A percentile compares a stretch with the other conserved stretches of the same genome.
Evolutionary conservation across 805 yeast genomes (phyloP).

Genomic region (Barnettozyma pratensis): DNA sequence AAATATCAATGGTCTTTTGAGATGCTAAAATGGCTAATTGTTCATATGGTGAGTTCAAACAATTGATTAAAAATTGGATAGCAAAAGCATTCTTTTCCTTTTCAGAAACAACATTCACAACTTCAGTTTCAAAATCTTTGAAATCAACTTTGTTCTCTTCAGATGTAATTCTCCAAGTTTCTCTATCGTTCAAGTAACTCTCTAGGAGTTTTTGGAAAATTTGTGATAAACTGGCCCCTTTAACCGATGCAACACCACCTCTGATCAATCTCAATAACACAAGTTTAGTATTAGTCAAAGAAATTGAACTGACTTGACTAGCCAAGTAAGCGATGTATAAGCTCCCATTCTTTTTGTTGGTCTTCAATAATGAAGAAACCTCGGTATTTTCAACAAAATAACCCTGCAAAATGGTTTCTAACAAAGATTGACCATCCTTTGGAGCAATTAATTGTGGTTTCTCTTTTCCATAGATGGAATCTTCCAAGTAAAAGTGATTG

Average conservation of each 20-base stretch:
- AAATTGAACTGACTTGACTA: conserved; percentile 53
- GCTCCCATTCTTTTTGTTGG: conserved; percentile 52
- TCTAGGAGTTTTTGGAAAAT: conserved; percentile 42
- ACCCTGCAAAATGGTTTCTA: conserved; percentile 37
- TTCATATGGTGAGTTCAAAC: conserved; percentile 42
- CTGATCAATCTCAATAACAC: conserved; percentile 43
- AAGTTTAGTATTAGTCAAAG: conserved; percentile 53
- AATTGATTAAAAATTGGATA: conserved; percentile 53
- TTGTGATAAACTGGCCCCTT: conserved; percentile 42
- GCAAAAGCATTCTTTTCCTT: conserved; percentile 55
- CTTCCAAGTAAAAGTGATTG: conserved; percentile 41
- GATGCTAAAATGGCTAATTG: conserved; percentile 44
- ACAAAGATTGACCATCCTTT: conserved; percentile 50
- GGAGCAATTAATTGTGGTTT: conserved; percentile 54
- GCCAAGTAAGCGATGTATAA: conserved; percentile 59
- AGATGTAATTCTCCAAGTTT: conserved; percentile 39
- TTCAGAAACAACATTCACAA: conserved; percentile 56
- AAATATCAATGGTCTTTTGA: conserved; percentile 47
- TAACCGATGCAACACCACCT: conserved; percentile 28
- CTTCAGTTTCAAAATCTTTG: conserved; percentile 47
- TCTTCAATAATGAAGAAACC: conserved; percentile 34
- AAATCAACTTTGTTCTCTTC: conserved; percentile 45
- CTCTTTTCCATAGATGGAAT: conserved; percentile 52
- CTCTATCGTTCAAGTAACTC: conserved; percentile 43
- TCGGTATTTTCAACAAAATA: conserved; percentile 47